Percentiles rank a stretch among this genome's conserved stretches.
Conservation (phyloP, 768 basidiomycete species). For the Boletus reticuloceps region DNA sequence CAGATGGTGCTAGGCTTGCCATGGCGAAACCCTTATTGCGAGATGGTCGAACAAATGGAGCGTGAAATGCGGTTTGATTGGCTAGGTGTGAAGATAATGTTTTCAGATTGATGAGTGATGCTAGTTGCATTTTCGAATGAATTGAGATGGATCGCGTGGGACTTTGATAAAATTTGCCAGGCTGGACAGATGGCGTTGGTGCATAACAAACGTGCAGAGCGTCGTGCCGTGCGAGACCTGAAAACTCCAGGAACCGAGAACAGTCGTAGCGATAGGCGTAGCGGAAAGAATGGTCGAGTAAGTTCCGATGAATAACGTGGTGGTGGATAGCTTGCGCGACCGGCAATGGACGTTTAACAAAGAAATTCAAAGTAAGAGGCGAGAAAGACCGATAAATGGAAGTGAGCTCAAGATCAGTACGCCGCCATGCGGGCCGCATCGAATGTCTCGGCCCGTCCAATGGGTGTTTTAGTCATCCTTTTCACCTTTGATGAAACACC, state of each 20-base stretch:
- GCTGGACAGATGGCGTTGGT: constrained; percentile 11
- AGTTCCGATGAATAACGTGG: constrained; percentile 2
- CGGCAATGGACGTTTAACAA: constrained; percentile 2
- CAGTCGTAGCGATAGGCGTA: constrained; percentile 11
- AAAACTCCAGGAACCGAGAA: constrained; percentile 9
- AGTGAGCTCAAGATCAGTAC: constrained; percentile 33
- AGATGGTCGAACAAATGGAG: constrained; percentile 32
- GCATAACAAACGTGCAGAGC: constrained; percentile 15
- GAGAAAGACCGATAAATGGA: neutral
- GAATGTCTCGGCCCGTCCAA: constrained; percentile 68
- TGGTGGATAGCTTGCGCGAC: constrained; percentile 7
- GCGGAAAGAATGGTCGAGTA: constrained; percentile 4
- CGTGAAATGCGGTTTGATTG: constrained; percentile 26
- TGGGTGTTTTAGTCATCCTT: constrained; percentile 47
- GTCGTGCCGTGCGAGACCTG: constrained; percentile 13
- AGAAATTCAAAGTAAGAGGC: constrained; percentile 6
- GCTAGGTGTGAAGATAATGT: constrained; percentile 19
- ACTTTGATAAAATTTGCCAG: constrained; percentile 12
- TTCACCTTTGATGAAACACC: constrained; percentile 53
- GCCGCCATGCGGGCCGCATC: constrained; percentile 54
- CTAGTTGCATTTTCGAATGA: constrained; percentile 13
- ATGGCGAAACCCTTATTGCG: constrained; percentile 13
- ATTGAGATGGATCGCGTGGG: constrained; percentile 6
- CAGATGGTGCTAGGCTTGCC: constrained; percentile 21
- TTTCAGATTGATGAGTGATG: constrained; percentile 21